A percentile compares a stretch with the other conserved stretches of the same genome.
Evolutionary conservation across 257 asterid species (phyloP).

Genomic region (Jasminum sambac): DNA sequence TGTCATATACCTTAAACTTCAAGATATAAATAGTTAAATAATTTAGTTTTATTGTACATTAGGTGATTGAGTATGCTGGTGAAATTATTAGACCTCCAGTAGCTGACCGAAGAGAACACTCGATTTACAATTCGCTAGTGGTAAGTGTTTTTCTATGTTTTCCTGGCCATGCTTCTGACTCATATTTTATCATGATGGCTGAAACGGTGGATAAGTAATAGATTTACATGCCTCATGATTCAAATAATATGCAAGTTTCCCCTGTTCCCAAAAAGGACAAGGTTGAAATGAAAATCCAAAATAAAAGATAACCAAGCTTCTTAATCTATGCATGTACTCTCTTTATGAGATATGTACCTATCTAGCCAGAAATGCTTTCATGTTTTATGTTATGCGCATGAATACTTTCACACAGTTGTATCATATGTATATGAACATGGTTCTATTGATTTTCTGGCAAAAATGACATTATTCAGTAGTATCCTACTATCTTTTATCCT

Average conservation of each 20-base stretch:
- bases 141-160: slow-evolving; percentile 46
- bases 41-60: slow-evolving; percentile 27
- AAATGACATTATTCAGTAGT: not conserved
- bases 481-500: not conserved
- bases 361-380: slow-evolving; percentile 10
- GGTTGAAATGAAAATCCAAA: not conserved
- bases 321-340: not conserved
- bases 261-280: not conserved
- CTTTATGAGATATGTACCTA: not conserved
- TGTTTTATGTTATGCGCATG: slow-evolving; percentile 3
- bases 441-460: not conserved
- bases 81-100: slow-evolving; percentile 89
- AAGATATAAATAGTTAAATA: slow-evolving; percentile 22
- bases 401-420: not conserved
- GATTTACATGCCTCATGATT: not conserved
- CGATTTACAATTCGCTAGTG: slow-evolving; percentile 87
- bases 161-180: not conserved
- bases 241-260: not conserved
- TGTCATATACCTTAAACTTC: slow-evolving; percentile 19
- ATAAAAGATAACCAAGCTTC: not conserved
- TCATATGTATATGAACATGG: not conserved
- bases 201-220: slow-evolving; percentile 5
- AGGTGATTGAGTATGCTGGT: slow-evolving; percentile 94
- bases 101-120: slow-evolving; percentile 93
- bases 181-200: not conserved